Percentiles rank a stretch among this genome's conserved stretches.
Evolutionary conservation across 805 yeast species (phyloP).

Genomic region (Blastobotrys mokoenaii): DNA sequence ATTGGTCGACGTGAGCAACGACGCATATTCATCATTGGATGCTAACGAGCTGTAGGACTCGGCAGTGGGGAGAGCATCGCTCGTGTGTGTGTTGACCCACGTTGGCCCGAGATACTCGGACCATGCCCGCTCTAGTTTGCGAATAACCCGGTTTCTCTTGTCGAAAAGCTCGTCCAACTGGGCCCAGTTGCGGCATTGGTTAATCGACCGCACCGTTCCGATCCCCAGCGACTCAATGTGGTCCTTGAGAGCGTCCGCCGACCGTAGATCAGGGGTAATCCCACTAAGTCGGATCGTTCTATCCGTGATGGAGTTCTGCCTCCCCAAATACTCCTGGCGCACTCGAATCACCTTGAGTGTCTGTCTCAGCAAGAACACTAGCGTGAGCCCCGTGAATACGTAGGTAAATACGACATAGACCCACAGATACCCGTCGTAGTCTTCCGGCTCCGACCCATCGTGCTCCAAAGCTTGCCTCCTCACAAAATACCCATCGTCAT

Average conservation of each 20-base stretch:
- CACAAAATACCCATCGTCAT: constrained; percentile 1
- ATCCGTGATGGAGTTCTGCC: constrained; percentile 83
- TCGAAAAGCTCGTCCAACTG: constrained; percentile 57
- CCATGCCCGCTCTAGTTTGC: constrained; percentile 63
- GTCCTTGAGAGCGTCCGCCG: constrained; percentile 56
- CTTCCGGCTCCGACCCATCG: constrained; percentile 27
- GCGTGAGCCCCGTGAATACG: constrained; percentile 64
- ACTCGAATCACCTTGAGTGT: constrained; percentile 66
- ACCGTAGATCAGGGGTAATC: constrained; percentile 73
- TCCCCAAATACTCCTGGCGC: constrained; percentile 75
- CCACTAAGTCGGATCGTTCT: constrained; percentile 84
- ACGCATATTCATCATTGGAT: background rate
- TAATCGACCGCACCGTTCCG: constrained; percentile 69
- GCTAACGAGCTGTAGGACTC: background rate
- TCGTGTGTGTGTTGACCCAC: constrained; percentile 7
- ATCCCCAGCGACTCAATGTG: constrained; percentile 73
- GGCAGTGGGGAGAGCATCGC: background rate
- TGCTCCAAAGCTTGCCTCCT: background rate
- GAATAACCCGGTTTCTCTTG: constrained; percentile 45
- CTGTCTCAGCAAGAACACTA: constrained; percentile 53
- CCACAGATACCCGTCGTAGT: constrained; percentile 61
- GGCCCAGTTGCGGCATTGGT: constrained; percentile 84
- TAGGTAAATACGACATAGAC: constrained; percentile 82
- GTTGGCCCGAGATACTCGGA: constrained; percentile 50
- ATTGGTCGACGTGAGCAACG: background rate